These are phyloP conservation scores for Cryptococcus deneoformans DNA, from an alignment of 1,284 basidiomycete species.

Conservation along the genomic window DNA sequence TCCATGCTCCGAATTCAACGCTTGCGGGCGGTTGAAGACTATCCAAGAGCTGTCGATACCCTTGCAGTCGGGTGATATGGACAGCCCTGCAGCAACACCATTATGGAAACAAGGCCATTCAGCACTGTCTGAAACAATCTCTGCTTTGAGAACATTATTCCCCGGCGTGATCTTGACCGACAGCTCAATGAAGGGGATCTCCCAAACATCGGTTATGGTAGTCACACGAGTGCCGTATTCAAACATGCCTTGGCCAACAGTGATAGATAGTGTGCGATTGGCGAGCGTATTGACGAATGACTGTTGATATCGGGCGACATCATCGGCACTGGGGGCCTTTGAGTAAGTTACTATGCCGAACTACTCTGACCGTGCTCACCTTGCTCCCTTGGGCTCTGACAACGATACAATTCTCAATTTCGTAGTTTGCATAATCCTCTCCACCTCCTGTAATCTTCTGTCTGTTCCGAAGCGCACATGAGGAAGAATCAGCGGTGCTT, in stretches of 20 bases:
- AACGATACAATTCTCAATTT: conserved; percentile 63
- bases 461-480: conserved; percentile 83
- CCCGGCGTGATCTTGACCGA: conserved; percentile 62
- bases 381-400: conserved; percentile 67
- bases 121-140: conserved; percentile 65
- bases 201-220: conserved; percentile 70
- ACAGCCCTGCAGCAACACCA: conserved; percentile 86
- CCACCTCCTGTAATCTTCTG: conserved; percentile 78
- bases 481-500: conserved; percentile 11
- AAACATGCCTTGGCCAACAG: conserved; percentile 75
- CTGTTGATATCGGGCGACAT: conserved; percentile 62
- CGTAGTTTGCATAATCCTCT: conserved; percentile 79
- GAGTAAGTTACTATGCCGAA: neutral
- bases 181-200: conserved; percentile 76
- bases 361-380: conserved; percentile 52
- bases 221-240: conserved; percentile 72
- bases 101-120: conserved; percentile 98
- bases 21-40: conserved; percentile 82
- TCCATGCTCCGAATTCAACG: conserved; percentile 85
- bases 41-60: conserved; percentile 89
- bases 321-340: conserved; percentile 24
- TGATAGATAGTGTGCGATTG: conserved; percentile 77
- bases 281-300: conserved; percentile 71
- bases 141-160: conserved; percentile 52
- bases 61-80: conserved; percentile 70